Base-by-base conservation (phyloP, 441 rosid genomes). In the Jatropha podagrica region DNA sequence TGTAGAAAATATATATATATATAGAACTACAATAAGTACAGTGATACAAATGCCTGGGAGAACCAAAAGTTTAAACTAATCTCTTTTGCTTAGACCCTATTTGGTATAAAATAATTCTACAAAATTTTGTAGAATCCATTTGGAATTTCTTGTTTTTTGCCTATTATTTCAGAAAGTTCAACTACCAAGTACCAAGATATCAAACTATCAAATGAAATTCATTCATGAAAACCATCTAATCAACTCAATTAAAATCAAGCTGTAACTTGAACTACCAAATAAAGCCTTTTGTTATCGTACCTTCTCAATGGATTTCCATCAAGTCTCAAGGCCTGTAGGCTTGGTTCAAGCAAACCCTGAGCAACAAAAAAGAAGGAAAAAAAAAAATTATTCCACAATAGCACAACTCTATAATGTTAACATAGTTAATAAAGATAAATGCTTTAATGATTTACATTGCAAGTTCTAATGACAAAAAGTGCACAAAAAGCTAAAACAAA, bases 221-320 rank as follows among this genome's bases (percentile, higher is more conserved):
- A 15, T 73, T 18, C 60, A 26, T 73, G 51, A 38, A 20, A 64
- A 38, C 49, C 63, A 37, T 23, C 62, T 23, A 74, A 10, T 26
- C 17, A 51, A 74, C 37, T 65, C 40, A 14, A 32, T 74, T 52
- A 26, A 41, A 23, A 20, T 40, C 9, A 46, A 59, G 55, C 14
- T 32, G 13, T 48, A 48, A 20, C 17, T 12, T 5, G 41, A 46
- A 46, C 38, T 17, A 27, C 58, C 14, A 12, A 54, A 12, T 48
- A 26, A 65, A 49, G 42, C 56, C 8, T 49, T 51, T 41, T 52
- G 18, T 56, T 54, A 40, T 49, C 69, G n/a, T 84, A 93, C 97
- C 97, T 95, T 89, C 96, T 87, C 74, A 95, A 74, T 55, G 97
- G 98, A 84, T 95, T 95, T 72, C 98, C 98, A 49, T 91, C 92